Evolutionary conservation across 495 filamentous ascomycete genomes (phyloP).

Genomic region (Platismatia glauca): DNA sequence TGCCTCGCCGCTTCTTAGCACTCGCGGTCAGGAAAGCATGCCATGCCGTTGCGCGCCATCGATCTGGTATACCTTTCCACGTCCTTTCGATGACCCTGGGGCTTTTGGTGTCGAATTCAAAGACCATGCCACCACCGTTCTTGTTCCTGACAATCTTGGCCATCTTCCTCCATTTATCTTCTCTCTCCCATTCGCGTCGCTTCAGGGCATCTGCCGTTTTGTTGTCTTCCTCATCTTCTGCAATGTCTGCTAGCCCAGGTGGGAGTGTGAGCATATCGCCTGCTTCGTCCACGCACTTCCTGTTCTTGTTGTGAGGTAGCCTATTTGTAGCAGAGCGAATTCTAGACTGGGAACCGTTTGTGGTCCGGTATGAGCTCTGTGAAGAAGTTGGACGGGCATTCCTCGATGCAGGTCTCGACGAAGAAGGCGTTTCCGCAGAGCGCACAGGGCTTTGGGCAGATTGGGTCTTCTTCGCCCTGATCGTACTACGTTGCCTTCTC

Average conservation of each 20-base stretch:
- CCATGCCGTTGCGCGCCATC: conserved; percentile 92
- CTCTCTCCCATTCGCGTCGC: conserved; percentile 70
- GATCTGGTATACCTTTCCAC: conserved; percentile 97
- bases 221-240: conserved; percentile 52
- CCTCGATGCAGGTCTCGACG: conserved; percentile 29
- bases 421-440: conserved; percentile 28
- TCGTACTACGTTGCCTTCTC: conserved; percentile 46
- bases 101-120: conserved; percentile 78
- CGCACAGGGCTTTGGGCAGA: conserved; percentile 47
- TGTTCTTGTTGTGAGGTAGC: conserved; percentile 66
- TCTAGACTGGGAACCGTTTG: conserved; percentile 35
- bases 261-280: conserved; percentile 82
- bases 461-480: conserved; percentile 40
- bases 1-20: conserved; percentile 54
- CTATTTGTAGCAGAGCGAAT: conserved; percentile 60
- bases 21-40: conserved; percentile 83
- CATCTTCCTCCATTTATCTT: conserved; percentile 98
- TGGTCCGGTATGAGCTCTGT: conserved; percentile 37
- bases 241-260: conserved; percentile 51
- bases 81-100: conserved; percentile 82
- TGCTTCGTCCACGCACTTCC: conserved; percentile 72
- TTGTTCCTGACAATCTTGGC: conserved; percentile 54
- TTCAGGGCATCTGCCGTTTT: conserved; percentile 51
- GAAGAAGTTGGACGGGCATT: conserved; percentile 38
- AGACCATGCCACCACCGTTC: conserved; percentile 73